phyloP scores from a whole-genome alignment of 495 filamentous ascomycete species.

The Neurospora sp. region DNA sequence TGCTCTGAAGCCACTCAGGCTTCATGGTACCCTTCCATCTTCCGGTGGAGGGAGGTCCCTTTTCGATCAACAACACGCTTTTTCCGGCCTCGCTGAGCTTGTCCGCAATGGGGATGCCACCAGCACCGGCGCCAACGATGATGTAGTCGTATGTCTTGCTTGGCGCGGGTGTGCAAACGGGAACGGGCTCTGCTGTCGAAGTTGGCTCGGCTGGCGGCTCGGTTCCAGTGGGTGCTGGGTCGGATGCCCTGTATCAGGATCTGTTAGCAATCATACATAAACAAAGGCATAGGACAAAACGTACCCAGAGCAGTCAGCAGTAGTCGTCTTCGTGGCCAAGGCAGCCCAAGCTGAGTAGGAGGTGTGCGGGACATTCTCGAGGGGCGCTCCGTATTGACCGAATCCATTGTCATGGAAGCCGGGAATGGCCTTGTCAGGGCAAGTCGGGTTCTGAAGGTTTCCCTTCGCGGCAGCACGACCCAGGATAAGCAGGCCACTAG shows the following conservation, averaged over 20 bases:
- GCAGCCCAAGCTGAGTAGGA: slow-evolving; percentile 42
- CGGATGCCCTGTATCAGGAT: slow-evolving; percentile 2
- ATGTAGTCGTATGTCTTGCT: slow-evolving; percentile 54
- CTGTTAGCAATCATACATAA: not conserved
- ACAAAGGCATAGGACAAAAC: not conserved
- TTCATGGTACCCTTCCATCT: slow-evolving; percentile 47
- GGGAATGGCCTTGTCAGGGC: slow-evolving; percentile 23
- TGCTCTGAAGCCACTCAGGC: slow-evolving; percentile 53
- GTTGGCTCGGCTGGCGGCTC: slow-evolving; percentile 6
- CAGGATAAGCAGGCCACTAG: slow-evolving; percentile 12
- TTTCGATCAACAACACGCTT: slow-evolving; percentile 54
- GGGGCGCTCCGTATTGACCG: slow-evolving; percentile 32
- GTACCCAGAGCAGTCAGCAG: slow-evolving; percentile 30
- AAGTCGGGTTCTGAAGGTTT: slow-evolving; percentile 14
- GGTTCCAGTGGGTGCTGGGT: not conserved
- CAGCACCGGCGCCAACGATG: slow-evolving; percentile 53
- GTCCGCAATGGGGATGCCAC: slow-evolving; percentile 54
- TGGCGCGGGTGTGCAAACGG: slow-evolving; percentile 29
- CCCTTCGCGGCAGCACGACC: slow-evolving; percentile 19
- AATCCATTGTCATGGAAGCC: slow-evolving; percentile 28
- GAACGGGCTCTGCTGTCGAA: not conserved
- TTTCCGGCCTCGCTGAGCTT: slow-evolving; percentile 51
- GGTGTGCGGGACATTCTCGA: slow-evolving; percentile 32
- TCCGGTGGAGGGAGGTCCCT: slow-evolving; percentile 50
- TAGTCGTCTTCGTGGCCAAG: slow-evolving; percentile 25